These are phyloP conservation scores for Epichloe bromicola DNA, from an alignment of 2,329 filamentous ascomycete genomes.

Conservation along the genomic window DNA sequence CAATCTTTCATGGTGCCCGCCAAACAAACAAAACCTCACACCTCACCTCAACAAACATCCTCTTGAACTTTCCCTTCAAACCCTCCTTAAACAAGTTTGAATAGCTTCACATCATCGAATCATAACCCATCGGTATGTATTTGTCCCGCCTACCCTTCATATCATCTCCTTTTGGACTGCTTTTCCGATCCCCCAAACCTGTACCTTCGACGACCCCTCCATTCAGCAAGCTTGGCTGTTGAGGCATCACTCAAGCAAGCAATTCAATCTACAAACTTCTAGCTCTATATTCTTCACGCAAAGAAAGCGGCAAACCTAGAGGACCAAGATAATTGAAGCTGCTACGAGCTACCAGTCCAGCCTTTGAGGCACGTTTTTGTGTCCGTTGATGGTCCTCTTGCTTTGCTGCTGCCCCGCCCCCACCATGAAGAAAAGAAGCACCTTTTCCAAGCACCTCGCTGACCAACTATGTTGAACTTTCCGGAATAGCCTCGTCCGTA, in stretches of 20 bases:
- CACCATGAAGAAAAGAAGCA: constrained; percentile 1
- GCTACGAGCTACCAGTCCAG: neutral
- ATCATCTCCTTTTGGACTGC: neutral
- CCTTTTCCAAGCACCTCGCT: neutral
- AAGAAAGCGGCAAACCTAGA: neutral
- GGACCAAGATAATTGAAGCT: neutral
- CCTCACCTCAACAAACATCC: constrained; percentile 5
- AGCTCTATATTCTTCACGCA: neutral
- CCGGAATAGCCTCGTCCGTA: constrained; percentile 1
- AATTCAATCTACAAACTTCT: neutral
- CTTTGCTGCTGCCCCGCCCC: constrained; percentile 4
- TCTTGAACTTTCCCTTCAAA: neutral
- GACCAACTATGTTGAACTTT: neutral
- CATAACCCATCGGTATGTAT: neutral
- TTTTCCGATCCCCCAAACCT: neutral
- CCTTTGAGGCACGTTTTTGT: neutral
- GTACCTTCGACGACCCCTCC: neutral
- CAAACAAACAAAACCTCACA: constrained; percentile 2
- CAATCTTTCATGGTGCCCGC: constrained; percentile 3
- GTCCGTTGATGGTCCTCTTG: neutral
- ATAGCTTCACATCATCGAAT: neutral
- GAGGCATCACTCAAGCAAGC: constrained; percentile 1
- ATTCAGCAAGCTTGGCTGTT: neutral
- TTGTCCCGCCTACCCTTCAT: neutral
- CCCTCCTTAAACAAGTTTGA: neutral